A percentile compares a stretch with the other conserved stretches of the same genome.
phyloP scores from a whole-genome alignment of 306 rosid genomes.

The Rosa lucieae region DNA sequence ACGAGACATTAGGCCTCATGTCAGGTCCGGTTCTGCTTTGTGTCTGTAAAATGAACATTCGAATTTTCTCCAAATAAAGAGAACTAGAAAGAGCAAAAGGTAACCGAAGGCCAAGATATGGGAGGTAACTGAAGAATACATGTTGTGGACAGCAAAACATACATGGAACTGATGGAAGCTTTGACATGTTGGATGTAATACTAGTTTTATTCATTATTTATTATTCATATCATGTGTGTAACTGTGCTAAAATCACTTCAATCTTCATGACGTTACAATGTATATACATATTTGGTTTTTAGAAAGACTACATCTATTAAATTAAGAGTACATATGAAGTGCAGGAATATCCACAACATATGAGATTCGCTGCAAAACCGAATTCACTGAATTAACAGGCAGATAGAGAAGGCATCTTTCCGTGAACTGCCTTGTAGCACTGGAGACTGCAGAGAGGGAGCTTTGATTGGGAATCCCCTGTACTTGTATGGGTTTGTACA shows the following conservation, averaged over 20 bases:
- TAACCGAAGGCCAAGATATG: too few relatives aligned
- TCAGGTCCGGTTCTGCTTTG: too few relatives aligned
- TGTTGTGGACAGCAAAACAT: not conserved
- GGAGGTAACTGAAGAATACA: too few relatives aligned
- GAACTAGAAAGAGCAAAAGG: not conserved
- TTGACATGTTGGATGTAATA: not conserved
- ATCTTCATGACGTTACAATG: not conserved
- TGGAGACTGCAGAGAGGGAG: slow-evolving; percentile 62
- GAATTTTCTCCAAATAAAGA: not conserved
- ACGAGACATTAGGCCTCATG: too few relatives aligned
- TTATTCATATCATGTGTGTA: not conserved
- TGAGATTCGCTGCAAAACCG: not conserved
- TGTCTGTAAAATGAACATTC: not conserved
- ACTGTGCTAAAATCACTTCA: not conserved
- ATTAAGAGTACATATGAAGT: not conserved
- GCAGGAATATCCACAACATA: not conserved
- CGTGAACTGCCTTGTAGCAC: slow-evolving; percentile 55
- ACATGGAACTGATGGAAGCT: slow-evolving; percentile 1
- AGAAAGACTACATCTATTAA: not conserved
- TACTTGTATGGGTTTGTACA: slow-evolving; percentile 57
- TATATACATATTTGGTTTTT: not conserved
- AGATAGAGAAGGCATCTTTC: slow-evolving; percentile 28
- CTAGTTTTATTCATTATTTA: not conserved
- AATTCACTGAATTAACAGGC: slow-evolving; percentile 23
- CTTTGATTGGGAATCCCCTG: slow-evolving; percentile 56